Percentiles rank a stretch among this genome's conserved stretches.
phyloP scores from a whole-genome alignment of 2,329 filamentous ascomycete species.

The Spiromastix sp. region DNA sequence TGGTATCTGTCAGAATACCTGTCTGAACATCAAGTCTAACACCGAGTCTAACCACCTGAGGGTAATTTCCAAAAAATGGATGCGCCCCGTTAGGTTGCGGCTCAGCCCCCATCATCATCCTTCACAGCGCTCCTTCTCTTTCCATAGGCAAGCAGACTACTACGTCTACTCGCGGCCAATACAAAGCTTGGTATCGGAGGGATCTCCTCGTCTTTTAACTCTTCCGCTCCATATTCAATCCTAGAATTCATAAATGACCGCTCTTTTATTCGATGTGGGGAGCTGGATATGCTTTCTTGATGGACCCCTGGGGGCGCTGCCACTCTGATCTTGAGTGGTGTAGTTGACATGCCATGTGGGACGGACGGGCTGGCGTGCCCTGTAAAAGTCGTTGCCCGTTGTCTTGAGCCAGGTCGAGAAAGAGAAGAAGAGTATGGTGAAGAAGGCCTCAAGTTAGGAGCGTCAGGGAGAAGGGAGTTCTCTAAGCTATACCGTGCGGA shows the following conservation, averaged over 20 bases:
- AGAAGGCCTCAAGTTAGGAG: not conserved
- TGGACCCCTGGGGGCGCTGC: not conserved
- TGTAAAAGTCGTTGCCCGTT: no score
- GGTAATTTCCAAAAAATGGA: no score
- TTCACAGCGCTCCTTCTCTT: slow-evolving; percentile 3
- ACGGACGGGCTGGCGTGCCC: no score
- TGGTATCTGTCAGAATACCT: no score
- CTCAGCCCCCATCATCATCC: not conserved
- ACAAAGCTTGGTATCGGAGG: slow-evolving; percentile 7
- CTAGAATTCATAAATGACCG: not conserved
- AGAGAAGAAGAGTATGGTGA: not conserved
- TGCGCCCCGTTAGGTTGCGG: no score
- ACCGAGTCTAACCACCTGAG: no score
- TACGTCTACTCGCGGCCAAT: slow-evolving; percentile 2
- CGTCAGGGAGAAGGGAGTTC: slow-evolving; percentile 3
- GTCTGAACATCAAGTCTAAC: no score
- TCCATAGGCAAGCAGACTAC: slow-evolving; percentile 5
- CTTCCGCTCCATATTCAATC: not conserved
- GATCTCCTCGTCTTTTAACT: not conserved
- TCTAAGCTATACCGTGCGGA: not conserved
- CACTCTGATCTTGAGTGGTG: not conserved
- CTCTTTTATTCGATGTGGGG: not conserved
- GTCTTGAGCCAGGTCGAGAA: not conserved
- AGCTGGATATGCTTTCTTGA: not conserved
- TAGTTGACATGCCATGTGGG: not conserved